Base-by-base conservation (phyloP, 176 grass and related monocot genomes). In the Carex kokanica region DNA sequence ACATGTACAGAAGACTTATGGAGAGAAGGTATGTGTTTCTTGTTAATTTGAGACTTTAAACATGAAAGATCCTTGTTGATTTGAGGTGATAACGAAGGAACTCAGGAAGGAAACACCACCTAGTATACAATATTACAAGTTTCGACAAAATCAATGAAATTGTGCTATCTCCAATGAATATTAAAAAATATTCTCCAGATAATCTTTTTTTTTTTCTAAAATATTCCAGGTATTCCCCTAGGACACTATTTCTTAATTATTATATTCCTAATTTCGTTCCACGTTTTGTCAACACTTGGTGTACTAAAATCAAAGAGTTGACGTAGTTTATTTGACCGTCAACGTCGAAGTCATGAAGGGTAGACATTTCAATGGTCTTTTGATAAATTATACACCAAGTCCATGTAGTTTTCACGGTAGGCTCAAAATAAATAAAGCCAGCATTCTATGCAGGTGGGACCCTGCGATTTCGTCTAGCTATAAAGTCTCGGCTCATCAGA, bases 401-500 rank as follows among this genome's bases (percentile, higher is more conserved):
- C n/a, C 34, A 82, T 47, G 34, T 23, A 66, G 8, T 40, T 14
- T 45, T 27, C 4, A 29, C 31, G 1, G 20, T 31, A n/a, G 16
- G 14, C 9, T 66, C 41, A 15, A 49, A 75, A 18, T 14, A 21
- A 82, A 18, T 5, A 25, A 20, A 16, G 78, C 17, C 60, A 27
- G 14, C 12, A 16, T 41, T 40, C 29, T 43, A 61, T 40, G 36
- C 78, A 81, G 17, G 78, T 81, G 78, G 54, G 18, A 34, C 38
- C 1, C 3, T 2, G 12, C n/a, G 13, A 65, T 61, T 47, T 82
- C 34, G 11, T 45, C 17, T 23, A 21, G 31, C 61, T 43, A 81
- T 81, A 62, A 47, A 82, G 40, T 49, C 34, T 47, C 38, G 56
- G 60, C 80, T 64, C 66, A 82, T 27, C n/a, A 62, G 18, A 82